Conservation (phyloP, 345 rosid genomes). For the Euphorbia lathyris region DNA sequence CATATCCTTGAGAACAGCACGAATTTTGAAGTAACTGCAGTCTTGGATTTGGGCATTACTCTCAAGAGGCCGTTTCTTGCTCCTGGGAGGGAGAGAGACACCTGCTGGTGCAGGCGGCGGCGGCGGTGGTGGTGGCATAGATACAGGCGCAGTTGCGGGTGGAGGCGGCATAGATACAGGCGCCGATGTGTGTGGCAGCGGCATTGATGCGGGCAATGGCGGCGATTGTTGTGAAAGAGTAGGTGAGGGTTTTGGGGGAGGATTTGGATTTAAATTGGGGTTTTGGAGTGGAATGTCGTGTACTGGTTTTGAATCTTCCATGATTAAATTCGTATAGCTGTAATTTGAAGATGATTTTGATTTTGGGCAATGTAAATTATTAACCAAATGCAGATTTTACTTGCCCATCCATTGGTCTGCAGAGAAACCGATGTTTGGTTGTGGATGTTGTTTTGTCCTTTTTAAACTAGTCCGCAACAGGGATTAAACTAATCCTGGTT, state of each 20-base stretch:
- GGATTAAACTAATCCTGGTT: neutral
- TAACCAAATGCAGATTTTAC: neutral
- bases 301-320: slow-evolving; percentile 38
- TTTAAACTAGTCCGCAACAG: neutral
- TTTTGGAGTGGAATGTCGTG: slow-evolving; percentile 16
- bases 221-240: slow-evolving; percentile 24
- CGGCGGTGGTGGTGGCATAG: slow-evolving; percentile 21
- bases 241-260: slow-evolving; percentile 16
- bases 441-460: neutral
- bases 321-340: neutral
- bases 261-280: slow-evolving; percentile 10
- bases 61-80: slow-evolving; percentile 57
- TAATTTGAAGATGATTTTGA: neutral
- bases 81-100: slow-evolving; percentile 11
- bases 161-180: neutral
- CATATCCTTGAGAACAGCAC: slow-evolving; percentile 33
- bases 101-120: slow-evolving; percentile 13
- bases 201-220: neutral
- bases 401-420: neutral
- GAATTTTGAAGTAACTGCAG: slow-evolving; percentile 46
- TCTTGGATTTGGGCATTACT: slow-evolving; percentile 36
- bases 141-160: slow-evolving; percentile 1
- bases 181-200: slow-evolving; percentile 4
- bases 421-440: neutral
- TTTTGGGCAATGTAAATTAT: neutral